Evolutionary conservation across 2,329 filamentous ascomycete species (phyloP).

Genomic region (Ceratocystis colombiana): DNA sequence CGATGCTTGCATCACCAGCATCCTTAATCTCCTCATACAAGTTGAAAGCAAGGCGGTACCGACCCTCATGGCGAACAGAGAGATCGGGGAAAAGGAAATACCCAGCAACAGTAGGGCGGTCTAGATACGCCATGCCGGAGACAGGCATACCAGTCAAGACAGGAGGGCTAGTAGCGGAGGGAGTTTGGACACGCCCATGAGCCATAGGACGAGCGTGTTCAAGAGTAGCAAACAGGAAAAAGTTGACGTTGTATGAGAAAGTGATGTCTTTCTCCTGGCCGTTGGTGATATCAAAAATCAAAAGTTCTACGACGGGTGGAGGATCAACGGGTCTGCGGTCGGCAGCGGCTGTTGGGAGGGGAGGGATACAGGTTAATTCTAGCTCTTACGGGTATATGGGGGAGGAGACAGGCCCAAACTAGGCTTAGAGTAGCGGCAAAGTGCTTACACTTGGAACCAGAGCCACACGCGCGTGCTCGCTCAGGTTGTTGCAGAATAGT

Average conservation of each 20-base stretch:
- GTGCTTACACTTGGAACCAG: constrained; percentile 78
- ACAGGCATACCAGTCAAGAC: constrained; percentile 91
- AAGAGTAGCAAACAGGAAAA: constrained; percentile 90
- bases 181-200: constrained; percentile 61
- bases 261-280: constrained; percentile 61
- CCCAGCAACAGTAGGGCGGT: constrained; percentile 67
- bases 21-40: constrained; percentile 92
- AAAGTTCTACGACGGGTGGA: constrained; percentile 85
- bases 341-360: constrained; percentile 51
- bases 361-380: background rate
- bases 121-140: constrained; percentile 90
- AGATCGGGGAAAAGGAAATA: constrained; percentile 98
- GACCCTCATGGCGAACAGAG: constrained; percentile 89
- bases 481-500: constrained; percentile 89
- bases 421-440: background rate
- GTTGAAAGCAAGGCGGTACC: constrained; percentile 83
- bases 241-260: constrained; percentile 89
- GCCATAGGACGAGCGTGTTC: constrained; percentile 77
- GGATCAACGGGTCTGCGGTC: constrained; percentile 89
- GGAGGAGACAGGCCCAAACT: no score
- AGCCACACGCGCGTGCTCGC: constrained; percentile 87
- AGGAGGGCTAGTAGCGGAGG: constrained; percentile 60
- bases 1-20: constrained; percentile 61
- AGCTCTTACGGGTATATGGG: background rate
- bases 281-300: constrained; percentile 60